phyloP scores from a whole-genome alignment of 2,329 filamentous ascomycete species.

The Tolypocladium amazonense region DNA sequence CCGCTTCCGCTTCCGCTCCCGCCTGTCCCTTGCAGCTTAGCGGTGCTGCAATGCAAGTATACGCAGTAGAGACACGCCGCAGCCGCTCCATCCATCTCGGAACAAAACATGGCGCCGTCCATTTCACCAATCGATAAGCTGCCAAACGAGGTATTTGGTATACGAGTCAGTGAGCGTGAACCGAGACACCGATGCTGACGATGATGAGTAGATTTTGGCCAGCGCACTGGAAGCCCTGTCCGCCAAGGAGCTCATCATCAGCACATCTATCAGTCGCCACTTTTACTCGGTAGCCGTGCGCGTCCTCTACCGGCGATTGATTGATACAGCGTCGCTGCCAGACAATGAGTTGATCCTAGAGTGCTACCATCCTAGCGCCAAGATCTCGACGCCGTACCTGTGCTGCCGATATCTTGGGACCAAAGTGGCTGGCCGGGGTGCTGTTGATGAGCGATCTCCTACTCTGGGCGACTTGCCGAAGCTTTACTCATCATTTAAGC shows the following conservation, averaged over 20 bases:
- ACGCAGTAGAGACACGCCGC: neutral
- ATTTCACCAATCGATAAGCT: neutral
- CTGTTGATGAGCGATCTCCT: conserved; percentile 3
- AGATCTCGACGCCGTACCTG: conserved; percentile 57
- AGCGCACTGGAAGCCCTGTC: conserved; percentile 33
- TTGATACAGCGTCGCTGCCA: conserved; percentile 20
- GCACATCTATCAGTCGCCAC: conserved; percentile 49
- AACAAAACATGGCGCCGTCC: neutral
- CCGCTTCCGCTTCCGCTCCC: neutral
- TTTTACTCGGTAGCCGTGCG: conserved; percentile 53
- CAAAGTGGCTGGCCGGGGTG: conserved; percentile 9
- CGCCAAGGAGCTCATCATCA: conserved; percentile 40
- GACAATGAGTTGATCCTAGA: conserved; percentile 59
- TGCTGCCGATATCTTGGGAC: conserved; percentile 57
- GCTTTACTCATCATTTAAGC: conserved; percentile 63
- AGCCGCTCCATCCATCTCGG: neutral
- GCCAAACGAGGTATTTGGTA: neutral
- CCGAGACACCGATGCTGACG: too few species aligned
- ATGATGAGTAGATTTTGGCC: neutral
- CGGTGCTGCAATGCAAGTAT: neutral
- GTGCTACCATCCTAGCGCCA: conserved; percentile 64
- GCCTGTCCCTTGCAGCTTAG: neutral
- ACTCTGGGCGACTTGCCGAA: conserved; percentile 31
- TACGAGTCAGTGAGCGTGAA: too few species aligned
- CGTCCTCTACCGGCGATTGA: conserved; percentile 53